Evolutionary conservation across 768 basidiomycete genomes (phyloP).

Genomic region (Tricholoma hemisulphureum): DNA sequence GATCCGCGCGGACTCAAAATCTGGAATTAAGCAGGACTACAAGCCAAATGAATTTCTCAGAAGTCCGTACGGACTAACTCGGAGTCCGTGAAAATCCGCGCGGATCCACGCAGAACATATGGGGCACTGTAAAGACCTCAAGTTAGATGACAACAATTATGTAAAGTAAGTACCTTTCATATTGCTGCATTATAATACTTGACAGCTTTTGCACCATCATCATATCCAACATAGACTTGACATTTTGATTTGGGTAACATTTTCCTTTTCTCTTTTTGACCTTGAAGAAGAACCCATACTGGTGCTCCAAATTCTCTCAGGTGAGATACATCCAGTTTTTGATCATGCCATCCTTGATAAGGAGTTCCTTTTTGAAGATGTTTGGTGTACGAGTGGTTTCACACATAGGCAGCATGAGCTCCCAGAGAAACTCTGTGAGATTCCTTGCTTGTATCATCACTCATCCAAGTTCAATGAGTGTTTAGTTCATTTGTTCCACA

Average conservation of each 20-base stretch:
- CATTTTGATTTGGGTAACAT: not conserved
- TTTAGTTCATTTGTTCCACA: slow-evolving; percentile 4
- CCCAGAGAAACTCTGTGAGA: slow-evolving; percentile 7
- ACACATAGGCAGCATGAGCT: not conserved
- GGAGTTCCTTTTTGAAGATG: too few relatives aligned
- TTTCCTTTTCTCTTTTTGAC: not conserved
- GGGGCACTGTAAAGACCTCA: too few relatives aligned
- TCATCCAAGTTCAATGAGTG: not conserved
- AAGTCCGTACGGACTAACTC: too few relatives aligned
- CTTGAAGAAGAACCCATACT: not conserved
- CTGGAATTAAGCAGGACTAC: too few relatives aligned
- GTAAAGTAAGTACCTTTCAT: not conserved
- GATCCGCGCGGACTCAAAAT: too few relatives aligned
- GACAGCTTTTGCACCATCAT: not conserved
- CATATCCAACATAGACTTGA: not conserved
- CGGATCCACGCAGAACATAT: too few relatives aligned
- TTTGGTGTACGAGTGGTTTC: slow-evolving; percentile 1
- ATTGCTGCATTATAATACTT: not conserved
- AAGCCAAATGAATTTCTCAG: too few relatives aligned
- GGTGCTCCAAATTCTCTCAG: slow-evolving; percentile 8
- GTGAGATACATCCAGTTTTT: too few relatives aligned
- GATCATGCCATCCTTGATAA: not conserved
- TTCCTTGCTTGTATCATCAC: slow-evolving; percentile 6
- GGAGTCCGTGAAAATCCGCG: too few relatives aligned
- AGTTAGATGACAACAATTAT: not conserved